A percentile compares a stretch with the other conserved stretches of the same genome.
Conservation (phyloP, 2,329 filamentous ascomycete genomes). For the Botryotinia convoluta region DNA sequence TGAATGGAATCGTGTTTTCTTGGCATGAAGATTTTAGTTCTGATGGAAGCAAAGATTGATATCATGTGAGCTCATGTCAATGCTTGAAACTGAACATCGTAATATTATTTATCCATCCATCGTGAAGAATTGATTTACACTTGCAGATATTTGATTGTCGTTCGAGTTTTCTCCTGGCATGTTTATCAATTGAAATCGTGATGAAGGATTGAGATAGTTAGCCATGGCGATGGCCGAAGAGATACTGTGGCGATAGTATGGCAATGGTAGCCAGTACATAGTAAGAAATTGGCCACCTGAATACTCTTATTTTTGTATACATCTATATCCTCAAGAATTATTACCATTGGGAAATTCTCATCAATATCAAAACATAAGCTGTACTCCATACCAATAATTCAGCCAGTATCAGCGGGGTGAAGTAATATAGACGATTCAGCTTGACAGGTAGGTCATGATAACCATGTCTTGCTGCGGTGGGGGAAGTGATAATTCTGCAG, state of each 20-base stretch:
- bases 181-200: neutral
- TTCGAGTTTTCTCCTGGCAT: neutral
- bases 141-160: neutral
- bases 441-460: neutral
- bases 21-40: neutral
- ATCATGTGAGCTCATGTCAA: neutral
- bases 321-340: neutral
- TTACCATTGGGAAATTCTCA: neutral
- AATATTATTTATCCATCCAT: neutral
- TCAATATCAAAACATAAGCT: neutral
- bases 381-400: neutral
- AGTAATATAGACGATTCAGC: neutral
- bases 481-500: neutral
- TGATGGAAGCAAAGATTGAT: neutral
- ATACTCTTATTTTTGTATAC: neutral
- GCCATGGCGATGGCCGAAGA: neutral
- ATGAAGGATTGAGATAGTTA: neutral
- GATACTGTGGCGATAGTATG: neutral
- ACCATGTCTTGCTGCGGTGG: conserved; percentile 10
- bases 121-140: neutral
- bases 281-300: neutral
- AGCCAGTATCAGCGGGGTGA: neutral
- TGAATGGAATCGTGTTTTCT: neutral
- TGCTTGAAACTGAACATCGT: too few relatives aligned
- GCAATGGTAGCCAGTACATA: neutral